Conservation (phyloP, 2,329 filamentous ascomycete genomes). For the Venturia nashicola region DNA sequence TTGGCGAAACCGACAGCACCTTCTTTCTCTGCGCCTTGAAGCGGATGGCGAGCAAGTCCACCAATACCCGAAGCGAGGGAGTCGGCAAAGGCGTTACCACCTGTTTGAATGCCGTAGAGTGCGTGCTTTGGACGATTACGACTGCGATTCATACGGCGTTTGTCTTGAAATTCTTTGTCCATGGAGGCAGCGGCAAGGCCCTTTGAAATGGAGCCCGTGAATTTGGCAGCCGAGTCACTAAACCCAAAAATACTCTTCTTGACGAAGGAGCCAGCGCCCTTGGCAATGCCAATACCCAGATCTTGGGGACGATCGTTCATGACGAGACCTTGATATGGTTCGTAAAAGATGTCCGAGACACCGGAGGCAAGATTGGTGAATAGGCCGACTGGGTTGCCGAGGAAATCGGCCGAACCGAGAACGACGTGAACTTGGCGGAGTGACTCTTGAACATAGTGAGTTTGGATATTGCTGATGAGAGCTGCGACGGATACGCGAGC, state of each 20-base stretch:
- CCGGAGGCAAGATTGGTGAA: conserved; percentile 98
- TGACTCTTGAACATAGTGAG: conserved; percentile 93
- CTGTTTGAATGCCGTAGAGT: conserved; percentile 87
- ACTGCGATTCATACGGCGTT: conserved; percentile 82
- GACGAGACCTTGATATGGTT: conserved; percentile 94
- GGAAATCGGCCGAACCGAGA: conserved; percentile 89
- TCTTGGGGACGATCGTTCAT: conserved; percentile 94
- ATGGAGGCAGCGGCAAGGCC: conserved; percentile 88
- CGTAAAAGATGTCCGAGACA: conserved; percentile 97
- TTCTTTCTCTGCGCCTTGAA: conserved; percentile 93
- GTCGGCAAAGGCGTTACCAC: conserved; percentile 87
- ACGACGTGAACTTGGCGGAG: conserved; percentile 96
- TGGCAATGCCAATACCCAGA: conserved; percentile 86
- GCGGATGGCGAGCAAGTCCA: conserved; percentile 80
- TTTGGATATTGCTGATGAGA: conserved; percentile 74
- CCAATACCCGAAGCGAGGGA: conserved; percentile 90
- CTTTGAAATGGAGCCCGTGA: conserved; percentile 94
- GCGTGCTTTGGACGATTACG: conserved; percentile 95
- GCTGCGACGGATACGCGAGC: conserved; percentile 79
- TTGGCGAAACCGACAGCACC: conserved; percentile 93
- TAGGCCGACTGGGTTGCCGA: conserved; percentile 91
- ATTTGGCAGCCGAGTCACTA: conserved; percentile 93
- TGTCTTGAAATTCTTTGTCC: conserved; percentile 97
- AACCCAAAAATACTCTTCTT: conserved; percentile 98
- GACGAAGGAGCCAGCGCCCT: conserved; percentile 90